phyloP scores from a whole-genome alignment of 139 green algal species.

The Micractinium sp. region DNA sequence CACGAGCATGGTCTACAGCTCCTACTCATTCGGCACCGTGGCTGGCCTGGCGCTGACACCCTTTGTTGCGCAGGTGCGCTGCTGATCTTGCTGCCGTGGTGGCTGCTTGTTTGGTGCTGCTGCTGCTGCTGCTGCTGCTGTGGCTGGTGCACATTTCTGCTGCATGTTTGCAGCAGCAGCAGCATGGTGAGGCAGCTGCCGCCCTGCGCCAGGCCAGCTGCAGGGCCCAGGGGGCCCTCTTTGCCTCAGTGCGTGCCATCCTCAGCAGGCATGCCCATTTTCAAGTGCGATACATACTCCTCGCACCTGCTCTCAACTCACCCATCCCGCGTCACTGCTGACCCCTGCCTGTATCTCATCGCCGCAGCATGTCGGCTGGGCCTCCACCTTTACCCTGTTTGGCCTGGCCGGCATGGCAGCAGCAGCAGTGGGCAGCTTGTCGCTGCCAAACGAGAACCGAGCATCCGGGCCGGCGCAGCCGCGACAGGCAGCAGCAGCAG shows the following conservation, averaged over 20 bases:
- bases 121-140: background rate
- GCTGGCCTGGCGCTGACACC: conserved; percentile 57
- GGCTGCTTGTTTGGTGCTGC: background rate
- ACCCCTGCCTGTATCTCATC: background rate
- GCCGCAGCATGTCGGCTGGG: conserved; percentile 42
- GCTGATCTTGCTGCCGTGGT: background rate
- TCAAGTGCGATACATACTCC: background rate
- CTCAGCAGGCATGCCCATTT: too few relatives aligned
- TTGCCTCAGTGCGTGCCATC: too few relatives aligned
- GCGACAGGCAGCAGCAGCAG: conserved; percentile 5
- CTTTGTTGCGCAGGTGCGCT: conserved; percentile 23
- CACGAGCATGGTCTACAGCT: conserved; percentile 61
- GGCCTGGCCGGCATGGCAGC: conserved; percentile 47
- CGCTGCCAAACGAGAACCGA: background rate
- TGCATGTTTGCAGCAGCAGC: background rate
- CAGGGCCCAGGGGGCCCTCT: too few relatives aligned
- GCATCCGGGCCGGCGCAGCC: background rate
- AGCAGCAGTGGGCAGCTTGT: conserved; percentile 24
- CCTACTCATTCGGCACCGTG: conserved; percentile 73
- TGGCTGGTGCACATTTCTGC: background rate
- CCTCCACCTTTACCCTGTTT: conserved; percentile 49
- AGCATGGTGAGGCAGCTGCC: too few relatives aligned
- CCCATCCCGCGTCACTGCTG: background rate
- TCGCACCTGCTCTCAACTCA: background rate
- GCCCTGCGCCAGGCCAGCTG: too few relatives aligned